phyloP scores from a whole-genome alignment of 2,329 filamentous ascomycete species.

The Alternaria tenuissima region DNA sequence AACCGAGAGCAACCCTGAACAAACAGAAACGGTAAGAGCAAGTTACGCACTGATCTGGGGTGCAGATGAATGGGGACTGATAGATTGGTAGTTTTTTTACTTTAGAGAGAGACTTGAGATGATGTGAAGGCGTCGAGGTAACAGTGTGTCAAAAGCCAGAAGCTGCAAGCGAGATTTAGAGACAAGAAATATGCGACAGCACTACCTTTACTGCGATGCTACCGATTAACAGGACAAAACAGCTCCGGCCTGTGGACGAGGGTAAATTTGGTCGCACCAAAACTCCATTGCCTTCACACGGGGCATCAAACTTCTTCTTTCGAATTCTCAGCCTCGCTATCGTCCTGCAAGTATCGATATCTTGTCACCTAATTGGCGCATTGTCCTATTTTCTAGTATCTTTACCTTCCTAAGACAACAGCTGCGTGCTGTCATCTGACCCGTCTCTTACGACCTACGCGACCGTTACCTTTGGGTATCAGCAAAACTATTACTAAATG shows the following conservation, averaged over 20 bases:
- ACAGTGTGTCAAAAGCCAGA: background rate
- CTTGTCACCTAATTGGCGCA: background rate
- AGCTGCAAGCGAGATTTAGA: background rate
- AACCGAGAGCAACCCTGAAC: background rate
- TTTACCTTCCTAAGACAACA: background rate
- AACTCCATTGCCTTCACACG: background rate
- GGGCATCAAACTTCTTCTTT: background rate
- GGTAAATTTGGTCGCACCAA: fast-evolving
- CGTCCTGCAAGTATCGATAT: background rate
- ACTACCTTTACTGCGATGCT: background rate
- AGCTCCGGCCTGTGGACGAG: no score
- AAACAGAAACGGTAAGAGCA: background rate
- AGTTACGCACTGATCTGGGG: no score
- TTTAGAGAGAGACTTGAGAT: background rate
- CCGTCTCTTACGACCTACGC: background rate
- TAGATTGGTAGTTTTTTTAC: background rate
- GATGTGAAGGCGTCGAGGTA: background rate
- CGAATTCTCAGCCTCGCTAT: background rate
- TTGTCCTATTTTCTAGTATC: background rate
- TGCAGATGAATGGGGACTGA: background rate
- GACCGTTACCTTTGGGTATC: background rate
- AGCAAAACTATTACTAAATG: background rate
- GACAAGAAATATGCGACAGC: background rate
- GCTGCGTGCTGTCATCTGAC: background rate
- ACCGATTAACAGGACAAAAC: background rate